phyloP scores from a whole-genome alignment of 257 asterid genomes.

The Marsdenia floribunda region DNA sequence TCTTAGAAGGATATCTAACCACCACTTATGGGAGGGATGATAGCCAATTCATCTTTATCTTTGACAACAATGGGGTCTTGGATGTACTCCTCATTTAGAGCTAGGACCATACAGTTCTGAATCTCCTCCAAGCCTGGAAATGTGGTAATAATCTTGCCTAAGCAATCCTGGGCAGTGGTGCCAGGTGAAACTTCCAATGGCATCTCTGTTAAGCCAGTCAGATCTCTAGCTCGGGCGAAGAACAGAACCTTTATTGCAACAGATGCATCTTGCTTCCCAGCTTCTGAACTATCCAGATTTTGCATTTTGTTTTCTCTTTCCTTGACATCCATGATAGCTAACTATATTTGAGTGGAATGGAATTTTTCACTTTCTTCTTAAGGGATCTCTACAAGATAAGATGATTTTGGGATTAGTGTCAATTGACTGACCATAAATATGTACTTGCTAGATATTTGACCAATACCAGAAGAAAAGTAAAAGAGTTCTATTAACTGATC shows the following conservation, averaged over 20 bases:
- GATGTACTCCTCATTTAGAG: slow-evolving; percentile 74
- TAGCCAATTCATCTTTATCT: slow-evolving; percentile 81
- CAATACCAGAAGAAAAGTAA: not conserved
- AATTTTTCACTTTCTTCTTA: not conserved
- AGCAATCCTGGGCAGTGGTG: slow-evolving; percentile 64
- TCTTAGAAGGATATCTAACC: slow-evolving; percentile 35
- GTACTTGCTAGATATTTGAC: not conserved
- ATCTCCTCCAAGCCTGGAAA: slow-evolving; percentile 82
- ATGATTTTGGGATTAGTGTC: not conserved
- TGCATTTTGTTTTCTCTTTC: slow-evolving; percentile 11
- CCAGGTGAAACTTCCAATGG: slow-evolving; percentile 57
- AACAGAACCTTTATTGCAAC: slow-evolving; percentile 65
- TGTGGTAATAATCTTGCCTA: slow-evolving; percentile 47
- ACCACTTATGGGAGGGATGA: slow-evolving; percentile 95
- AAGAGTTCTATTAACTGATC: not conserved
- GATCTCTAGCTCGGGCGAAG: slow-evolving; percentile 83
- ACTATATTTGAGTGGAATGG: not conserved
- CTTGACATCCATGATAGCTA: slow-evolving; percentile 19
- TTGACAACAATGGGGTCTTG: slow-evolving; percentile 54
- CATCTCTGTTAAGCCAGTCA: slow-evolving; percentile 62
- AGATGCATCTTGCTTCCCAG: slow-evolving; percentile 23
- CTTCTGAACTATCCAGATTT: slow-evolving; percentile 24
- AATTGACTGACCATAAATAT: not conserved
- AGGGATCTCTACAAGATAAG: not conserved
- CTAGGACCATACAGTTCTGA: slow-evolving; percentile 77